Evolutionary conservation across 306 rosid species (phyloP).

Genomic region (Acmispon strigosus): DNA sequence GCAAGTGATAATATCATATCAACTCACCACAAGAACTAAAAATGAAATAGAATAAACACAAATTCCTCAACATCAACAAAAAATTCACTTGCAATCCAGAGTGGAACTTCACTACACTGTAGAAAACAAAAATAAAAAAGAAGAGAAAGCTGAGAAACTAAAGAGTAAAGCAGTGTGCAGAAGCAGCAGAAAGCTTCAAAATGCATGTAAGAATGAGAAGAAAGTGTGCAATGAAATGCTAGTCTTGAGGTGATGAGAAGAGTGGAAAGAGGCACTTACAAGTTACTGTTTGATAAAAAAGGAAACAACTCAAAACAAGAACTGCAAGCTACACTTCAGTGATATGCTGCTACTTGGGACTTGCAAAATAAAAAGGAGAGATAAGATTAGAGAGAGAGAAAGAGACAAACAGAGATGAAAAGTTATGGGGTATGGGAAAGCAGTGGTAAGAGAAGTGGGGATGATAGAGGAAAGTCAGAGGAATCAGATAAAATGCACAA

Average conservation of each 20-base stretch:
- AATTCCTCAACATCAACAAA: no score
- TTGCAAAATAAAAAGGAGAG: constrained; percentile 12
- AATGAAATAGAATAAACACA: not conserved
- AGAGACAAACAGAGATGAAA: constrained; percentile 6
- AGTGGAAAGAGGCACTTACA: constrained; percentile 32
- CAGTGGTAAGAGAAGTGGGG: constrained; percentile 4
- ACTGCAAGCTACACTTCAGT: constrained; percentile 14
- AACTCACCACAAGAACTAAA: not conserved
- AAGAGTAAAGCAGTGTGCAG: not conserved
- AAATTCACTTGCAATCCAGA: no score
- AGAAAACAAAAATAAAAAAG: not conserved
- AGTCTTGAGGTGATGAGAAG: constrained; percentile 5
- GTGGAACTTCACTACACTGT: no score
- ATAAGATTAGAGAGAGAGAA: constrained; percentile 30
- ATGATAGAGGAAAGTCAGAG: constrained; percentile 40
- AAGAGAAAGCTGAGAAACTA: not conserved
- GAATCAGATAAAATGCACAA: constrained; percentile 20
- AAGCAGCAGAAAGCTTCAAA: not conserved
- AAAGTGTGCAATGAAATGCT: not conserved
- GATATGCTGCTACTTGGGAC: constrained; percentile 5
- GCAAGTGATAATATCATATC: not conserved
- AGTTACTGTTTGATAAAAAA: constrained; percentile 15
- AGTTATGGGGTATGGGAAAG: constrained; percentile 20
- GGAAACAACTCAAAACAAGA: constrained; percentile 1
- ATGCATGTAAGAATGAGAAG: constrained; percentile 10